Evolutionary conservation across 169 alveolate genomes (phyloP).

Genomic region (Plasmodium reichenowi): DNA sequence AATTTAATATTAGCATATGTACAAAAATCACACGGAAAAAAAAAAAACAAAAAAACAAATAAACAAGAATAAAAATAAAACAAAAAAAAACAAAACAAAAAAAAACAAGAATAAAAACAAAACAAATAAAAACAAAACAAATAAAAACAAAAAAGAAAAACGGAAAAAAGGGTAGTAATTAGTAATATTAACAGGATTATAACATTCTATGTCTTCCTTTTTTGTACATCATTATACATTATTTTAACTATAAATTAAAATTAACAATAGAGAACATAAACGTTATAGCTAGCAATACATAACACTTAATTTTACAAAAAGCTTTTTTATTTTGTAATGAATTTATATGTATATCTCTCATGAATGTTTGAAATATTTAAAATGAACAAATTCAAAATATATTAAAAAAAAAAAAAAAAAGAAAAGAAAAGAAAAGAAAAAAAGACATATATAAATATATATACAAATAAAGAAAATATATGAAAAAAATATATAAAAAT

Average conservation of each 20-base stretch:
- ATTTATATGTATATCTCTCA: neutral
- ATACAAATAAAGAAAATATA: slow-evolving; percentile 3
- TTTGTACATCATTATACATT: slow-evolving; percentile 10
- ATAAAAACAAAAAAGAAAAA: neutral
- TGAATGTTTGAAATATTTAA: slow-evolving; percentile 39
- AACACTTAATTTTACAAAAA: slow-evolving; percentile 10
- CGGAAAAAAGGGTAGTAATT: slow-evolving; percentile 1
- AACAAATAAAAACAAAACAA: slow-evolving; percentile 5
- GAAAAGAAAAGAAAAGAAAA: slow-evolving; percentile 9
- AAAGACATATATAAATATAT: slow-evolving; percentile 18
- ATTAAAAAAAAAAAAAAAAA: slow-evolving; percentile 35
- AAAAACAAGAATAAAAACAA: neutral
- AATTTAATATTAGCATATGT: neutral
- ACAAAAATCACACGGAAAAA: no score
- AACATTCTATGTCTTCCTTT: slow-evolving; percentile 11
- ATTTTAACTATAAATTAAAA: slow-evolving; percentile 35
- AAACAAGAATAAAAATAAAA: no score
- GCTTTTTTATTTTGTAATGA: neutral
- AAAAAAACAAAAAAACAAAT: no score
- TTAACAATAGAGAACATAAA: slow-evolving; percentile 27
- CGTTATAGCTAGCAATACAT: slow-evolving; percentile 26
- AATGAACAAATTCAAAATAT: slow-evolving; percentile 33
- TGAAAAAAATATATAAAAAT: slow-evolving; percentile 9
- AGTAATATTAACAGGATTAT: slow-evolving; percentile 21
- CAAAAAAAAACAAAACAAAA: no score